Percentiles rank a stretch among this genome's conserved stretches.
phyloP scores from a whole-genome alignment of 73 alveolate genomes.

The Durusdinium trenchii region DNA sequence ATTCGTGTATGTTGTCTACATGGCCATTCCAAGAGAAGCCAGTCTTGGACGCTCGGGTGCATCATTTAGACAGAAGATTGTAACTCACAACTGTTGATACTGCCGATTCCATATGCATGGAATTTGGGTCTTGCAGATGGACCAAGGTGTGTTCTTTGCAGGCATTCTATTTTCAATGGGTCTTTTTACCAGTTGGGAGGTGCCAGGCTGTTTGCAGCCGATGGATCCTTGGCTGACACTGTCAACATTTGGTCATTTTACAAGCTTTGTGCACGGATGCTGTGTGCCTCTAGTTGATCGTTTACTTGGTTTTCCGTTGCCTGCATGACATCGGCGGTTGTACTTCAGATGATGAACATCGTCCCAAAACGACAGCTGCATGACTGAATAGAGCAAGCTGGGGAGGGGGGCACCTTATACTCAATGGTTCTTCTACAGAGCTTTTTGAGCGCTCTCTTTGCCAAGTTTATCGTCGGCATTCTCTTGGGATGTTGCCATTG shows the following conservation, averaged over 20 bases:
- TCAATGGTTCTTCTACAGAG: neutral
- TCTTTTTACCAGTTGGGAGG: slow-evolving; percentile 78
- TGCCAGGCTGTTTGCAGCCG: slow-evolving; percentile 84
- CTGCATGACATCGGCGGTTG: neutral
- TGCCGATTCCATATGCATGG: neutral
- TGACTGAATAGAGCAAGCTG: neutral
- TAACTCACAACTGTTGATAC: neutral
- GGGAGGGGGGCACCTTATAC: neutral
- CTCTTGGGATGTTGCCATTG: slow-evolving; percentile 78
- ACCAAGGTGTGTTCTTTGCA: slow-evolving; percentile 55
- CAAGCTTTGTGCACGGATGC: neutral
- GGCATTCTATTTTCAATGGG: slow-evolving; percentile 68
- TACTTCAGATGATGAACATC: slow-evolving; percentile 43
- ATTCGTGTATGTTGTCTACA: slow-evolving; percentile 60
- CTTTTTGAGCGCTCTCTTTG: too few species aligned
- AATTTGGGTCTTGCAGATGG: neutral
- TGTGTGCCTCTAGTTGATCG: neutral
- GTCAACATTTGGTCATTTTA: neutral
- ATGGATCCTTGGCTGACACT: slow-evolving; percentile 23
- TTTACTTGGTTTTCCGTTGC: neutral
- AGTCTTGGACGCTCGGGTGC: slow-evolving; percentile 39
- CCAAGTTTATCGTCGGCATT: slow-evolving; percentile 57
- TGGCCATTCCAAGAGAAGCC: slow-evolving; percentile 70
- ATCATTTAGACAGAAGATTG: neutral
- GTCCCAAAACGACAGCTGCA: slow-evolving; percentile 19